These are phyloP conservation scores for Caloboletus inedulis DNA, from an alignment of 1,284 basidiomycete genomes.

Conservation along the genomic window DNA sequence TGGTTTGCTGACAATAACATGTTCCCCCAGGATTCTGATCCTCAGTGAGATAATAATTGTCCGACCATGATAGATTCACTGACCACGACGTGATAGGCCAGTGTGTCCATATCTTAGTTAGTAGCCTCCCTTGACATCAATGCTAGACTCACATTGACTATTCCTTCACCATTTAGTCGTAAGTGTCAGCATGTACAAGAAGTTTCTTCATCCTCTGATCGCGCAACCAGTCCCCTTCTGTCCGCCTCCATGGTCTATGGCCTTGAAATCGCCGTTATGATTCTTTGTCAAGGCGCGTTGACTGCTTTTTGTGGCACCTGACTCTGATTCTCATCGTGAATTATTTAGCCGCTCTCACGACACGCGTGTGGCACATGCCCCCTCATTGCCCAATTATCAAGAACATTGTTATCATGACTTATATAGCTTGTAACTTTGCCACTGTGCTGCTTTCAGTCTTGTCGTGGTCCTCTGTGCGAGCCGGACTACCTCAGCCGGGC, in stretches of 20 bases:
- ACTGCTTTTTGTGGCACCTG: background rate
- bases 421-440: background rate
- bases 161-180: conserved; percentile 7
- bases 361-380: conserved; percentile 28
- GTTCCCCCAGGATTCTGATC: conserved; percentile 1
- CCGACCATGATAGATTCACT: background rate
- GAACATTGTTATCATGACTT: conserved; percentile 6
- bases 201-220: conserved; percentile 1
- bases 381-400: conserved; percentile 4
- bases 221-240: background rate
- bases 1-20: background rate
- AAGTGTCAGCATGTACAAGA: background rate
- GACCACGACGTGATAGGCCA: background rate
- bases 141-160: background rate
- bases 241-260: background rate
- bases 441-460: background rate
- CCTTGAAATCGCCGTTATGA: background rate
- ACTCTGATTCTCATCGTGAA: background rate
- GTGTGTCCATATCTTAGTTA: background rate
- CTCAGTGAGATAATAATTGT: conserved; percentile 7
- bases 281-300: conserved; percentile 13
- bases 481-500: background rate
- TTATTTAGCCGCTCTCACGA: conserved; percentile 15
- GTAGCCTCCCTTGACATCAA: background rate
- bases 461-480: background rate